Evolutionary conservation across 2,329 filamentous ascomycete genomes (phyloP), one percentile per base, ranked within the genome.

Genomic region (Calycina herbarum): DNA sequence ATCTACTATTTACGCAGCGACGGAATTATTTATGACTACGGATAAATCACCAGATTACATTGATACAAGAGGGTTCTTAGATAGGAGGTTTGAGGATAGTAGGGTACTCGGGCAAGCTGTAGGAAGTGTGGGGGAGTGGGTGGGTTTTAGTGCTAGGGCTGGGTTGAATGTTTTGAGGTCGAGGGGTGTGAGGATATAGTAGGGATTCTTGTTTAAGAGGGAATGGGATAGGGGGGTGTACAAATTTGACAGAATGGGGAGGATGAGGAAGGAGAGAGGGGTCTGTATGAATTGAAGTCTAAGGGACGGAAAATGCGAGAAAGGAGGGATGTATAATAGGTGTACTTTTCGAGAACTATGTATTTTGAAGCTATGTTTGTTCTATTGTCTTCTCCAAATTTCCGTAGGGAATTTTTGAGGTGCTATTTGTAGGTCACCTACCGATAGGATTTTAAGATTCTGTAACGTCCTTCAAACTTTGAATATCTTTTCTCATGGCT

Each of bases 11-110:
- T 92, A 91, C 75, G 92, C 92, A 61, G 87, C 89, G 40, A 85
- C 89, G 64, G 95, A 99, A 79, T 82, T 97, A 5, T 96, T 94
- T 79, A 97, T 98, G 93, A 97, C 93, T 27, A 93, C 90, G 66
- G 95, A 98, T 78, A 83, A 82, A 67, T 93, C 89, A 3, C 80
- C 84, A 0, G 86, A 86, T n/a, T 95, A 91, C 73, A 77, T 75
- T 10, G 91, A 94, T 68, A 98, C 95, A 3, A 88, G 89, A 70
- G 83, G 86, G 10, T 99, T 98, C 76, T 80, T 98, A 62, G 85
- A 89, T 64, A 84, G 93, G 56, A 85, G 94, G 67, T 75, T 77
- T 62, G 83, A 87, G 66, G 94, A 96, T 79, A 81, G 86, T 38
- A 82, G 85, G 71, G 84, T 81, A 3, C 70, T 93, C 3, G 88